A percentile compares a stretch with the other conserved stretches of the same genome.
Evolutionary conservation across 345 rosid genomes (phyloP).

Genomic region (Arabidopsis arenosa): DNA sequence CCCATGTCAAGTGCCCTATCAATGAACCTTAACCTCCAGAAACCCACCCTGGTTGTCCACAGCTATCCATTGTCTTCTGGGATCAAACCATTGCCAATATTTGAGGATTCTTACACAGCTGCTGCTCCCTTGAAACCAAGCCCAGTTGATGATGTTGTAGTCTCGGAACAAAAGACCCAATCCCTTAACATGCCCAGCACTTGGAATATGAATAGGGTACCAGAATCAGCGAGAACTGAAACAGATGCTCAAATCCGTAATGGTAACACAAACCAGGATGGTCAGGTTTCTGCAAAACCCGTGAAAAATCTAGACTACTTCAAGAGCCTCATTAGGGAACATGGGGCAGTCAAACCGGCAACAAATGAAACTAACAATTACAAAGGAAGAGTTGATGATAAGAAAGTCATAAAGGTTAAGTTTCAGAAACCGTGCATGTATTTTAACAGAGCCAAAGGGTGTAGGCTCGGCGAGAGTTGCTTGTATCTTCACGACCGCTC

Average conservation of each 20-base stretch:
- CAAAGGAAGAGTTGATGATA: constrained; percentile 28
- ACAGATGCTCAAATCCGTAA: constrained; percentile 12
- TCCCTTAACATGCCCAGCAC: background rate
- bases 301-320: constrained; percentile 53
- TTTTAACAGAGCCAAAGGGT: constrained; percentile 53
- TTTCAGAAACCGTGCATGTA: constrained; percentile 50
- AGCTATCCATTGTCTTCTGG: constrained; percentile 13
- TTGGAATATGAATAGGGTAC: constrained; percentile 15
- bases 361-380: constrained; percentile 6
- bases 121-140: constrained; percentile 9
- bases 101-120: background rate
- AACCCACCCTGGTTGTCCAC: background rate
- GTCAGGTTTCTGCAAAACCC: constrained; percentile 12
- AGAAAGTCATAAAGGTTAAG: constrained; percentile 32
- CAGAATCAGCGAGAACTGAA: background rate
- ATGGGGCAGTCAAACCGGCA: constrained; percentile 51
- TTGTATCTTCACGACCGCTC: constrained; percentile 53
- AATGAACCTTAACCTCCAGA: constrained; percentile 16
- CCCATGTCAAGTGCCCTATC: constrained; percentile 2
- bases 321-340: constrained; percentile 66
- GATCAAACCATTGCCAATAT: constrained; percentile 6
- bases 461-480: constrained; percentile 58
- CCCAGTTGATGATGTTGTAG: constrained; percentile 14
- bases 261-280: constrained; percentile 18
- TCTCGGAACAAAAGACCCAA: constrained; percentile 11